Percentiles rank a stretch among this genome's conserved stretches.
These are phyloP conservation scores for Paraglomus brasilianum DNA, from an alignment of 192 early-diverging fungal genomes.

Conservation along the genomic window DNA sequence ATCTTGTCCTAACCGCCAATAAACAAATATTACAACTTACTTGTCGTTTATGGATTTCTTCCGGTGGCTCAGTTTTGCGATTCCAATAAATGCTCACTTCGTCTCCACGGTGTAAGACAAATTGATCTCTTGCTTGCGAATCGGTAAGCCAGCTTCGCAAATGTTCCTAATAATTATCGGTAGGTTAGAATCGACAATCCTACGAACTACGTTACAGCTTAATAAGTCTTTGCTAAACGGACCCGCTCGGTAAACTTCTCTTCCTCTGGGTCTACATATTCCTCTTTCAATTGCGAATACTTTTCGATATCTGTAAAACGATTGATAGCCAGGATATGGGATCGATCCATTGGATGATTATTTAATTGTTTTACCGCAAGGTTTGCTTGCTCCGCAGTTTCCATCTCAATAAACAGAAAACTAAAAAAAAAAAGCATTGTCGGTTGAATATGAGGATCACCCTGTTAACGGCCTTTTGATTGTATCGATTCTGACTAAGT, in stretches of 20 bases:
- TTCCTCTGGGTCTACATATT: constrained; percentile 71
- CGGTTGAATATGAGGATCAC: background rate
- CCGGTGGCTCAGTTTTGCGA: constrained; percentile 80
- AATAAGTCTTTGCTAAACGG: too few species aligned
- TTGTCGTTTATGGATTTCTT: constrained; percentile 64
- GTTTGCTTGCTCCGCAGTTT: constrained; percentile 78
- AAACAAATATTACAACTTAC: constrained; percentile 33
- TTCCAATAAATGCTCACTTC: constrained; percentile 89
- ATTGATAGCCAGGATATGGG: constrained; percentile 79
- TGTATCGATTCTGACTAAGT: background rate
- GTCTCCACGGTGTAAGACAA: constrained; percentile 80
- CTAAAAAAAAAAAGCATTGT: constrained; percentile 35
- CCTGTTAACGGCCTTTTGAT: constrained; percentile 1
- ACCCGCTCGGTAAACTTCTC: constrained; percentile 68
- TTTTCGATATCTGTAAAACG: constrained; percentile 90
- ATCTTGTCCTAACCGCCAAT: background rate
- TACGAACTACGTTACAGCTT: background rate
- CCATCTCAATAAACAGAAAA: constrained; percentile 93
- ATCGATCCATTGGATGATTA: constrained; percentile 78
- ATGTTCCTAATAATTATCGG: constrained; percentile 63
- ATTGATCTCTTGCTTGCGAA: constrained; percentile 84
- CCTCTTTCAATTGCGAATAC: constrained; percentile 72
- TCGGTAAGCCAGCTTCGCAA: constrained; percentile 89
- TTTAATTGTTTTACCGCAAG: constrained; percentile 74
- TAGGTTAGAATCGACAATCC: background rate